These are phyloP conservation scores for Kurtzmaniella fragi DNA, from an alignment of 805 yeast genomes.

Conservation along the genomic window DNA sequence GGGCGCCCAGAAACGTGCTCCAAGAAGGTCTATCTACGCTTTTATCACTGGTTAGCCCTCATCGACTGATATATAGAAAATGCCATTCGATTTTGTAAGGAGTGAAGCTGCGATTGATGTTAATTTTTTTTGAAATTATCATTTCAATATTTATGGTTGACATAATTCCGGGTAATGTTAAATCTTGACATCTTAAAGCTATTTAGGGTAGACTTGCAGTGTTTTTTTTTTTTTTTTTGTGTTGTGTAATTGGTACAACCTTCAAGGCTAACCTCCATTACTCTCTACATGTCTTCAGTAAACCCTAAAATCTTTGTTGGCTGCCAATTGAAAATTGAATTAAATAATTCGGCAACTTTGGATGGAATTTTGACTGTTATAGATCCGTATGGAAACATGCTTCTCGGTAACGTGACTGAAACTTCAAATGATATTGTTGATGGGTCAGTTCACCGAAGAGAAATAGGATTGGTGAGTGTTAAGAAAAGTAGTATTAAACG, in stretches of 20 bases:
- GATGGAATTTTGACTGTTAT: slow-evolving; percentile 36
- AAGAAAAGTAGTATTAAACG: slow-evolving; percentile 36
- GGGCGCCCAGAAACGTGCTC: slow-evolving; percentile 47
- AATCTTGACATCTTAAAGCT: no score
- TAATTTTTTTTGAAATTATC: no score
- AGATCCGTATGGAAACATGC: slow-evolving; percentile 40
- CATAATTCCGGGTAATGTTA: no score
- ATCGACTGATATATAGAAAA: slow-evolving; percentile 10
- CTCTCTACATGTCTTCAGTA: no score
- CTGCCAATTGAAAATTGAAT: slow-evolving; percentile 17
- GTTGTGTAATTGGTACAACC: no score
- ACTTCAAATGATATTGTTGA: slow-evolving; percentile 23
- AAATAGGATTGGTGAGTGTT: slow-evolving; percentile 51
- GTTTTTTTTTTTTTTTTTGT: no score
- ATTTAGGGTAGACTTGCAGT: no score
- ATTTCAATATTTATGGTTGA: no score
- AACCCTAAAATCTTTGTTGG: slow-evolving; percentile 27
- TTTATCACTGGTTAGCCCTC: slow-evolving; percentile 25
- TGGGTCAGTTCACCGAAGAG: slow-evolving; percentile 24
- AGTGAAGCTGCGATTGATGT: slow-evolving; percentile 38
- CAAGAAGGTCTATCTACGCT: slow-evolving; percentile 36
- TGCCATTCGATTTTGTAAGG: slow-evolving; percentile 14
- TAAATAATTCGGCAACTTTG: slow-evolving; percentile 27
- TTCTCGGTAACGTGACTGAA: slow-evolving; percentile 31
- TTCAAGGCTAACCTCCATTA: no score